Evolutionary conservation across 1,284 basidiomycete genomes (phyloP).

Genomic region (Chalciporus sp.): DNA sequence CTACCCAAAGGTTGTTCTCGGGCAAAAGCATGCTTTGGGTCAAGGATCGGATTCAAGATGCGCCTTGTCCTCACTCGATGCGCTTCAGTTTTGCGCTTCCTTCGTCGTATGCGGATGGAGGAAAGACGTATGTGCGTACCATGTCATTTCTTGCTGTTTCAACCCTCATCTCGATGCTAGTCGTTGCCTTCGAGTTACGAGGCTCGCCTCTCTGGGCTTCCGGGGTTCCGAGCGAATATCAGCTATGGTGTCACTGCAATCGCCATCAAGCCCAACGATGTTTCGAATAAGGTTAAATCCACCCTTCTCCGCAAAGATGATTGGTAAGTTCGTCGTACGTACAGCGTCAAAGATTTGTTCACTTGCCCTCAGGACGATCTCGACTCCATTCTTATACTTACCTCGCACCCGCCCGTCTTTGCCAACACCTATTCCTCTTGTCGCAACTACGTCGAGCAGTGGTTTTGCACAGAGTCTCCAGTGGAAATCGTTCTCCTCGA

Average conservation of each 20-base stretch:
- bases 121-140: slow-evolving; percentile 56
- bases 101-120: slow-evolving; percentile 55
- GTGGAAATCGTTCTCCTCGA: slow-evolving; percentile 54
- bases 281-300: slow-evolving; percentile 45
- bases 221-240: slow-evolving; percentile 64
- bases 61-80: slow-evolving; percentile 52
- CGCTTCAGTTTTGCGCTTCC: slow-evolving; percentile 61
- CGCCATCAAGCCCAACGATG: slow-evolving; percentile 44
- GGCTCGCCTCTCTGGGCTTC: slow-evolving; percentile 62
- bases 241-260: slow-evolving; percentile 57
- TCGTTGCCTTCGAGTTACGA: slow-evolving; percentile 65
- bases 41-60: slow-evolving; percentile 42
- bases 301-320: slow-evolving; percentile 48
- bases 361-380: slow-evolving; percentile 45
- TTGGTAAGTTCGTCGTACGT: slow-evolving; percentile 39
- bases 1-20: slow-evolving; percentile 52
- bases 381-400: slow-evolving; percentile 64
- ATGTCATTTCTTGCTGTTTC: slow-evolving; percentile 2
- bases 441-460: slow-evolving; percentile 25
- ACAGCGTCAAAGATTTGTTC: background rate
- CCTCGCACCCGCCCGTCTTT: slow-evolving; percentile 63
- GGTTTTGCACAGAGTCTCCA: slow-evolving; percentile 46
- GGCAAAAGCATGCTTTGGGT: slow-evolving; percentile 59
- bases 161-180: slow-evolving; percentile 34
- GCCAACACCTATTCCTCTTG: slow-evolving; percentile 53